Conservation (phyloP, 805 yeast species). For the Nakazawaea laoshanensis region DNA sequence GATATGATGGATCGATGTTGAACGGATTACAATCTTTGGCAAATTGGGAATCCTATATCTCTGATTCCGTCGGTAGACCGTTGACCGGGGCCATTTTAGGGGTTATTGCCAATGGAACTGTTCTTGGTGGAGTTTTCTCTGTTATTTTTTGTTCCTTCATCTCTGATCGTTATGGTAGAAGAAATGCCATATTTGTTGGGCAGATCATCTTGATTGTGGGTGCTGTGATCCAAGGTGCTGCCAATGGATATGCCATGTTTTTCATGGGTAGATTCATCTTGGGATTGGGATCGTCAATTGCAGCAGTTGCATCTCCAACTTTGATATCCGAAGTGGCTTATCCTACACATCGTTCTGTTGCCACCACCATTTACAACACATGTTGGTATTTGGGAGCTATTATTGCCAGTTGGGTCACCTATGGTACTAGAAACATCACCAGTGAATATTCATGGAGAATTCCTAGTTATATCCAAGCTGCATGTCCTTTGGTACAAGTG, state of each 20-base stretch:
- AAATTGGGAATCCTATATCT: slow-evolving; percentile 30
- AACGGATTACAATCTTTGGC: slow-evolving; percentile 40
- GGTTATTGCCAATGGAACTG: slow-evolving; percentile 30
- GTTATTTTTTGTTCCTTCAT: slow-evolving; percentile 19
- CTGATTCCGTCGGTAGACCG: slow-evolving; percentile 26
- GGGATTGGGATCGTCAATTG: slow-evolving; percentile 32
- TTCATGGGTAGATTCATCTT: slow-evolving; percentile 31
- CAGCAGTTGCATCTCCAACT: slow-evolving; percentile 31
- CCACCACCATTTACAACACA: slow-evolving; percentile 34
- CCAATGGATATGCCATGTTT: slow-evolving; percentile 21
- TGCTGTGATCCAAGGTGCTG: slow-evolving; percentile 9
- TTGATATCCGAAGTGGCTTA: slow-evolving; percentile 37
- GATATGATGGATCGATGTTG: slow-evolving; percentile 39
- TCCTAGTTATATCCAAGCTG: slow-evolving; percentile 31
- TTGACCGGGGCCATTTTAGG: slow-evolving; percentile 34
- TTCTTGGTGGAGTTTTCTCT: slow-evolving; percentile 29
- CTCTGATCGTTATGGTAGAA: slow-evolving; percentile 34
- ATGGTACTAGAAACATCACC: slow-evolving; percentile 25
- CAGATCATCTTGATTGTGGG: slow-evolving; percentile 5
- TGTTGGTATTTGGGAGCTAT: slow-evolving; percentile 49
- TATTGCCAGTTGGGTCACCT: slow-evolving; percentile 43
- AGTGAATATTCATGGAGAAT: slow-evolving; percentile 8
- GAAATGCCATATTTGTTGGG: slow-evolving; percentile 11
- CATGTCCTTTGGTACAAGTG: slow-evolving; percentile 24
- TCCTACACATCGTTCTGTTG: slow-evolving; percentile 29